Evolutionary conservation across 2,329 filamentous ascomycete species (phyloP), one percentile per base, ranked within the genome.

Genomic region (Chalara sp.): DNA sequence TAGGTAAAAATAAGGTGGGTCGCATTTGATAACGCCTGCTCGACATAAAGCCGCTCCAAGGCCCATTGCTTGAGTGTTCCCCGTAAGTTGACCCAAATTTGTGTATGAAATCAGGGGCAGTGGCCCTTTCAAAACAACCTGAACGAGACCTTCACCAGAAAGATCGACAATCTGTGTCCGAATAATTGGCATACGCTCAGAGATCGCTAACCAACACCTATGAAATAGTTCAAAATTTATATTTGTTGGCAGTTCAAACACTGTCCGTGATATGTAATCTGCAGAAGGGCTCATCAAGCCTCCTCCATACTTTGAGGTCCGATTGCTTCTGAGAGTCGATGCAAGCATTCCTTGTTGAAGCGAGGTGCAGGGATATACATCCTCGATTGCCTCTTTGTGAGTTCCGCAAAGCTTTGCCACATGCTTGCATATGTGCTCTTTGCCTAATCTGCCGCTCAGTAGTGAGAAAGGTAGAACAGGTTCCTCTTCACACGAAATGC

Each of bases 271-370:
- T 28, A 70, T 58, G 47, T 72, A 73, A 1, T 60, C 56, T 4
- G 62, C 67, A 4, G 56, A 39, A 1, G 60, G 47, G 21, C 21
- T 21, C 21, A 21, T 21, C 21, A 21, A 21, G 21, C 21, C 21
- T 21, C 3, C 21, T 21, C 21, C 21, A 3, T 21, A 3, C 21
- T 3, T 21, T 21, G 21, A 3, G 21, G 21, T 21, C 21, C 21
- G 21, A 21, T 21, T 3, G 21, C 21, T 21, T 30, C 62, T 63
- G 32, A 58, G 47, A 1, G 69, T 60, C 8, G 71, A 52, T 1
- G 65, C 61, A 13, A 73, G 52, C 1, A 73, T 52, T 1, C 65
- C 65, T 52, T 67, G 66, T 46, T 73, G 71, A 1, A 68, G 56
- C 1, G 64, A 59, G 5, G 65, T 64, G 49, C 63, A 65, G 1